Evolutionary conservation across 495 filamentous ascomycete genomes (phyloP).

Genomic region (Mycothermus thermophilus): DNA sequence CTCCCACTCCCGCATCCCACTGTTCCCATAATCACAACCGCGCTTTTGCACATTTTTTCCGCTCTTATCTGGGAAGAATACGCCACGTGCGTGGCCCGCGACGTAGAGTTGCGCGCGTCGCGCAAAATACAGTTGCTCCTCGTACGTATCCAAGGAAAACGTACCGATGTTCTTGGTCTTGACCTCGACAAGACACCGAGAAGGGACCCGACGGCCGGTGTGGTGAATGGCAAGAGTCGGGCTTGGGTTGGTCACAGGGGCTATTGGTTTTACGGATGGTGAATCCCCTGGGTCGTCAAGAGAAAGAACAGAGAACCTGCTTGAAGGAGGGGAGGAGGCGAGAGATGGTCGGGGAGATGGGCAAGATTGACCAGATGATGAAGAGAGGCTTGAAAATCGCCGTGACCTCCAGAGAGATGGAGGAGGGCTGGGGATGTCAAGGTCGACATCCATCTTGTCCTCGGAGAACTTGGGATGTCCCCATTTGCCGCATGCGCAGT

Average conservation of each 20-base stretch:
- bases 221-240: conserved; percentile 5
- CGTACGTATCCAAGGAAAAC: conserved; percentile 1
- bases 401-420: no score
- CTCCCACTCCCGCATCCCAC: conserved; percentile 7
- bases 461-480: no score
- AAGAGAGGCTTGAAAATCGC: no score
- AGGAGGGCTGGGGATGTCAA: background rate
- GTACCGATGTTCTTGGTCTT: conserved; percentile 9
- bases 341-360: background rate
- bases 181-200: conserved; percentile 12
- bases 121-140: conserved; percentile 15
- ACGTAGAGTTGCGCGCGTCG: conserved; percentile 7
- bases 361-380: no score
- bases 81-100: conserved; percentile 7
- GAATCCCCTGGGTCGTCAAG: conserved; percentile 15
- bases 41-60: background rate
- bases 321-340: background rate
- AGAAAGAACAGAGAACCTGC: conserved; percentile 3
- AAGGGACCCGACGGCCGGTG: conserved; percentile 6
- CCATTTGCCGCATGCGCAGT: conserved; percentile 9
- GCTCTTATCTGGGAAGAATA: background rate
- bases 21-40: no score
- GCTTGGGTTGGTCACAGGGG: background rate
- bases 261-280: background rate
- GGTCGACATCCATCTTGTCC: background rate